Evolutionary conservation across 2,329 filamentous ascomycete species (phyloP), one percentile per base, ranked within the genome.

Genomic region (Colletotrichum tropicicola): DNA sequence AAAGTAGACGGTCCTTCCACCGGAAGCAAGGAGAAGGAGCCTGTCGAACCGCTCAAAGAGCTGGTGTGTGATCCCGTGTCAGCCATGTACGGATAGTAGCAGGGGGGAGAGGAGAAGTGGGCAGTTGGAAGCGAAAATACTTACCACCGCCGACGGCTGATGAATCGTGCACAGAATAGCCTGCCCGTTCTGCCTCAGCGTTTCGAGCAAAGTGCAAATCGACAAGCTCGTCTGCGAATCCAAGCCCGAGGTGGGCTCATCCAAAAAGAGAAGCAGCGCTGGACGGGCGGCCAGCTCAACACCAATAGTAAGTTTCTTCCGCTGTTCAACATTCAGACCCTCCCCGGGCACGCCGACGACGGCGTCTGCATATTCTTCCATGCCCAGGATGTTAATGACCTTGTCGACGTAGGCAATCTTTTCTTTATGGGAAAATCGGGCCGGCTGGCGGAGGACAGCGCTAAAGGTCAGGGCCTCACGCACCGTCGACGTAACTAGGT

Each of bases 221-320:
- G 90, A 89, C 88, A 90, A 93, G 0, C 90, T 90, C 1, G 91
- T 92, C 73, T 93, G 90, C 69, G 85, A 89, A 74, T 93, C 91
- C 13, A 93, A 82, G 73, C 91, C 91, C 9, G 90, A 92, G 3
- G 91, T 93, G 2, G 91, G 91, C 72, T 93, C 91, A 70, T 94
- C 91, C 21, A 93, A 81, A 80, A 93, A 93, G 12, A 93, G 83
- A 49, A 93, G 83, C 3, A 93, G 79, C 35, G 90, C 85, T 1
- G 91, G 91, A 72, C 91, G 91, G 1, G 91, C 91, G n/a, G 90
- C 91, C 5, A 94, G 80, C 73, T 94, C 91, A 3, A 93, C 91
- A 71, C 90, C 91, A 64, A 93, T 93, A 0, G 91, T 93, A 13
- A 93, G 81, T 68, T 90, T 86, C 53, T 82, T 82, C 3, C 80